These are phyloP conservation scores for Volvox africanus DNA, from an alignment of 139 green algal species.

Conservation along the genomic window DNA sequence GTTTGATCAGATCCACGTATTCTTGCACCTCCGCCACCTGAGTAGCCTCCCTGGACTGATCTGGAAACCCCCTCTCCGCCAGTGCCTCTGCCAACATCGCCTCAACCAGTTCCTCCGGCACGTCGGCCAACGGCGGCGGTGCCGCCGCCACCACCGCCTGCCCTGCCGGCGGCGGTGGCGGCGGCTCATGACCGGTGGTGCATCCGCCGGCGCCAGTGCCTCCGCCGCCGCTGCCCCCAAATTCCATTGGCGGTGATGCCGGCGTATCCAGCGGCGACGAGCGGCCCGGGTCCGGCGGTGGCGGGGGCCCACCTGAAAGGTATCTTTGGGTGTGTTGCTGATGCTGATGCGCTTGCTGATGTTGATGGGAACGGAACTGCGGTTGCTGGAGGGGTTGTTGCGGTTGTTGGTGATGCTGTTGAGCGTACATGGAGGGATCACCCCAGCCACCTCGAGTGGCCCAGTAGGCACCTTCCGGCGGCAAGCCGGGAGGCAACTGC, in stretches of 20 bases:
- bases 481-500: conserved; percentile 21
- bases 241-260: neutral
- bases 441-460: neutral
- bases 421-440: conserved; percentile 13
- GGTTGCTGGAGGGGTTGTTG: neutral
- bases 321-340: conserved; percentile 4
- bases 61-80: conserved; percentile 11
- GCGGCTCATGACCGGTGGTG: neutral
- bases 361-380: neutral
- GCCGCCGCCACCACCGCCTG: neutral
- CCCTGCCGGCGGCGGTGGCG: neutral
- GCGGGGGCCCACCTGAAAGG: neutral
- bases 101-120: conserved; percentile 6
- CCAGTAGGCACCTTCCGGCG: conserved; percentile 26
- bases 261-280: neutral
- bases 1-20: conserved; percentile 36
- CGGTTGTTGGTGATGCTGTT: conserved; percentile 22
- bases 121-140: neutral
- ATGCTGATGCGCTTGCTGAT: neutral
- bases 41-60: neutral
- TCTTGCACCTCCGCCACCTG: conserved; percentile 37
- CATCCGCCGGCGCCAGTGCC: neutral
- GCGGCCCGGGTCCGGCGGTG: conserved; percentile 15
- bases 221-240: neutral
- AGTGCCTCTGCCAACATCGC: conserved; percentile 35